Evolutionary conservation across 495 filamentous ascomycete species (phyloP).

Genomic region (Xylaria longipes): DNA sequence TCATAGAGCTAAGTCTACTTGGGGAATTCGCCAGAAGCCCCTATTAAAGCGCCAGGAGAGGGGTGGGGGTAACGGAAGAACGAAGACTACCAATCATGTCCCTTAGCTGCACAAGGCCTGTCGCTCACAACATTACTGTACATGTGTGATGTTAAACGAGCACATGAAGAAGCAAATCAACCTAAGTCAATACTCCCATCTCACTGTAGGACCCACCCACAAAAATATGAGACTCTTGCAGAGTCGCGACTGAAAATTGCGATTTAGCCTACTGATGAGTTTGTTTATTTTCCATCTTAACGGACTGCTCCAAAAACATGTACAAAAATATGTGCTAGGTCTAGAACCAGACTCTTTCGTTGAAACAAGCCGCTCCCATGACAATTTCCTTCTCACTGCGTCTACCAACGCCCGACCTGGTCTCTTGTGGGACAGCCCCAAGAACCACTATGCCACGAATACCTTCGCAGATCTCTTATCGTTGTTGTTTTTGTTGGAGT

Average conservation of each 20-base stretch:
- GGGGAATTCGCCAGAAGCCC: background rate
- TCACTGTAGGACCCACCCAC: background rate
- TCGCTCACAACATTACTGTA: background rate
- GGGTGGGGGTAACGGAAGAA: background rate
- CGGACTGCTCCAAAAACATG: slow-evolving; percentile 19
- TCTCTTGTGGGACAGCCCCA: background rate
- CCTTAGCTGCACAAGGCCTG: background rate
- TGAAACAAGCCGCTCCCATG: background rate
- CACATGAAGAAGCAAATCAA: background rate
- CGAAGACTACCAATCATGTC: too few species aligned
- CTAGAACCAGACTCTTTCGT: background rate
- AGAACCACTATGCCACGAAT: slow-evolving; percentile 28
- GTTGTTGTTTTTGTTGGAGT: slow-evolving; percentile 19
- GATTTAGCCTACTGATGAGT: background rate
- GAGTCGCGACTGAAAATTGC: background rate
- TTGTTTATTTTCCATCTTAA: background rate
- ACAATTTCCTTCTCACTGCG: background rate
- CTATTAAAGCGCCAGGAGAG: background rate
- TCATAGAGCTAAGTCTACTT: background rate
- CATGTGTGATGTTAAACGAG: background rate
- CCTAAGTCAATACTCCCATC: background rate
- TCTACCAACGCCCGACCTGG: background rate
- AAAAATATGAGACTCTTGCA: background rate
- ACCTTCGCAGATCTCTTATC: slow-evolving; percentile 28
- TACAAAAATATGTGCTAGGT: background rate